Base-by-base conservation (phyloP, 192 early-diverging fungal genomes). In the Backusella sp. region DNA sequence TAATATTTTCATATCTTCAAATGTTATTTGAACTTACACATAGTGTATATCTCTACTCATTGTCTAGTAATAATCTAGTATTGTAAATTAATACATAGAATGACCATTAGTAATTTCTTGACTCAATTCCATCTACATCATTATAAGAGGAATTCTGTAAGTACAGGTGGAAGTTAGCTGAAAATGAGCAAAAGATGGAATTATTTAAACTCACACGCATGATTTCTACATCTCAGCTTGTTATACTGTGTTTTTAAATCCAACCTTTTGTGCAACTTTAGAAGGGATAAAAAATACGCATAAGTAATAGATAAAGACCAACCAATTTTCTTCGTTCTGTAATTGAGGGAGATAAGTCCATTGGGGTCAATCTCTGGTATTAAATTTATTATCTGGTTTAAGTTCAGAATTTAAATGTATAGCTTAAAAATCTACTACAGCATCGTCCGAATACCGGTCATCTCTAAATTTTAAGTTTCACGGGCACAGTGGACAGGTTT, bases 141-240 rank as follows among this genome's bases (percentile, higher is more conserved):
- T 26, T 56, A n/a, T 6, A 56, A 21, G 8, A 53, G 17, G 4
- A 53, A n/a, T 17, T n/a, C 19, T 56, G n/a, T 6, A 21, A 23
- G n/a, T 9, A 56, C 19, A 56, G 9, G n/a, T n/a, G 7, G n/a
- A 56, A 23, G 2, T 56, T 9, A 8, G 8, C 53, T 56, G 53
- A 56, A 4, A 17, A 17, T 15, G 15, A 15, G n/a, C n/a, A 56
- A 56, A 21, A 56, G 53, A 21, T 21, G 19, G 21, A 56, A 19
- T 56, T 21, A 56, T 21, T 21, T n/a, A 56, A 56, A 56, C 53
- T 56, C 53, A 9, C 53, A 56, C 53, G 53, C 53, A 21, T 56
- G 19, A 56, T 56, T 56, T 56, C 53, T 56, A n/a, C n/a, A 53
- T 53, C 53, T 56, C 53, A 56, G 53, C 53, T 56, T 56, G 53